A percentile compares a stretch with the other conserved stretches of the same genome.
phyloP scores from a whole-genome alignment of 2,329 filamentous ascomycete genomes.

The Aspergillus unguis region DNA sequence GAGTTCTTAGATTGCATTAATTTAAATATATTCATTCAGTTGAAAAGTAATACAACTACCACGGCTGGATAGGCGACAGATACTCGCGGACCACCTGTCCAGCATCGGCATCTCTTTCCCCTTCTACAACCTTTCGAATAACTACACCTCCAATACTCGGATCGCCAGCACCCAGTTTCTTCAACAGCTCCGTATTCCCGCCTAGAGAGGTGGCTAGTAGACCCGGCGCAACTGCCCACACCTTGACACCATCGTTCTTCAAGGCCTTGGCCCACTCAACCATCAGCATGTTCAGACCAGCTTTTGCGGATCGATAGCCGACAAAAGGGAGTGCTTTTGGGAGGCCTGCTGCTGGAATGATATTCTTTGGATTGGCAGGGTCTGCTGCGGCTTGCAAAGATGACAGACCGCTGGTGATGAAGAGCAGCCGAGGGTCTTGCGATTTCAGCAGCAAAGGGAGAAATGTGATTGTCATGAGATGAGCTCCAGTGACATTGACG shows the following conservation, averaged over 20 bases:
- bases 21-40: too few species aligned
- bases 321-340: slow-evolving; percentile 13
- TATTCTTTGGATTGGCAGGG: slow-evolving; percentile 24
- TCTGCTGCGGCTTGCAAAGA: slow-evolving; percentile 32
- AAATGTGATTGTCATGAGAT: slow-evolving; percentile 37
- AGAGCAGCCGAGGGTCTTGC: slow-evolving; percentile 36
- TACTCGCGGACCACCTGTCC: slow-evolving; percentile 28
- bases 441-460: slow-evolving; percentile 31
- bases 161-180: slow-evolving; percentile 15
- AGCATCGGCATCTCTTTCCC: slow-evolving; percentile 38
- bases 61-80: slow-evolving; percentile 1
- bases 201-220: slow-evolving; percentile 42
- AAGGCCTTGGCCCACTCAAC: slow-evolving; percentile 38
- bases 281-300: slow-evolving; percentile 47
- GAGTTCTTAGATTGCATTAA: too few species aligned
- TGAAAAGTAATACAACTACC: background rate
- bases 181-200: slow-evolving; percentile 12
- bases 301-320: slow-evolving; percentile 43
- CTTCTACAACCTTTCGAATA: slow-evolving; percentile 20
- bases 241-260: slow-evolving; percentile 46
- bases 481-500: slow-evolving; percentile 40
- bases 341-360: slow-evolving; percentile 19
- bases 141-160: slow-evolving; percentile 14
- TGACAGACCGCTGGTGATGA: slow-evolving; percentile 38
- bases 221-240: slow-evolving; percentile 47